Evolutionary conservation across 2,329 filamentous ascomycete genomes (phyloP).

Genomic region (Aspergillus viridinutans): DNA sequence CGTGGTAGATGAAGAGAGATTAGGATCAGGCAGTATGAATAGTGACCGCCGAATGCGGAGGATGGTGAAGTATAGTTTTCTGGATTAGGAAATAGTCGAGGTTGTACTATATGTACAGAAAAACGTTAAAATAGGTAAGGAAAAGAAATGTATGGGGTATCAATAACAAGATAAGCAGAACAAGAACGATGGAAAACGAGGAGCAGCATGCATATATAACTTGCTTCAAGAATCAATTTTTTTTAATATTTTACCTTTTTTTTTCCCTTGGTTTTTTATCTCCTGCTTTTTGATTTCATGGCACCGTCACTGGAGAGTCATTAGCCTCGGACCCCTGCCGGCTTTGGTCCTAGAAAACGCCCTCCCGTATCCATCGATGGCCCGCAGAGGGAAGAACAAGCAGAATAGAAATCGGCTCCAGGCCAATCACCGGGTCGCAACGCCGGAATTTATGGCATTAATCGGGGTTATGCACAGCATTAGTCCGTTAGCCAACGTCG

Average conservation of each 20-base stretch:
- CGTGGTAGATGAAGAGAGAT: background rate
- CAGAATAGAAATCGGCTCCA: background rate
- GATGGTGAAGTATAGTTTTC: background rate
- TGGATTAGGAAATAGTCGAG: background rate
- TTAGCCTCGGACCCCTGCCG: background rate
- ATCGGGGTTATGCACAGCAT: conserved; percentile 11
- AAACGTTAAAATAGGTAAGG: background rate
- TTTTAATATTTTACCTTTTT: background rate
- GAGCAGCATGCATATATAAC: background rate
- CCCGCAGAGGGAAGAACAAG: background rate
- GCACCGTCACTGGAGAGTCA: background rate
- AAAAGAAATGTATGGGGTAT: background rate
- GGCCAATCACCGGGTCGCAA: background rate
- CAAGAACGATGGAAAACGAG: background rate
- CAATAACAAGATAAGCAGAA: background rate
- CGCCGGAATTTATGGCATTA: conserved; percentile 2
- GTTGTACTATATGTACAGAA: background rate
- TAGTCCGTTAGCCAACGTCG: conserved; percentile 1
- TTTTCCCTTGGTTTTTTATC: background rate
- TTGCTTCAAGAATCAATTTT: background rate
- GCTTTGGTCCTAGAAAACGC: background rate
- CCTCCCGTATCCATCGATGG: background rate
- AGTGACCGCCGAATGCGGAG: background rate
- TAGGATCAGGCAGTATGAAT: background rate
- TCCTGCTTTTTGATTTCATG: background rate